phyloP scores from a whole-genome alignment of 371 early-diverging fungal species.

The Catenaria anguillulae region DNA sequence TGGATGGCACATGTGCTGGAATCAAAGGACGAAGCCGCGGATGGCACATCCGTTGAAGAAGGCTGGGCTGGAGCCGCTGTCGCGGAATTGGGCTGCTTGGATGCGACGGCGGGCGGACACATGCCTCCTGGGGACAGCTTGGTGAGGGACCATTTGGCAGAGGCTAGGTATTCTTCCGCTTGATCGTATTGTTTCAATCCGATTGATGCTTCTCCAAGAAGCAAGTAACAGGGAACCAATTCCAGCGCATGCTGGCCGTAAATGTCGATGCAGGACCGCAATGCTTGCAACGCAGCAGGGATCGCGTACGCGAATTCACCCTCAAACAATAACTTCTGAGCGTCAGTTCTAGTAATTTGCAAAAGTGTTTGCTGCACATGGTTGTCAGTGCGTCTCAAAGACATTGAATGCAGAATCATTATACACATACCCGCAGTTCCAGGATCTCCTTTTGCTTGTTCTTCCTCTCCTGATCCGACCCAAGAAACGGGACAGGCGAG shows the following conservation, averaged over 20 bases:
- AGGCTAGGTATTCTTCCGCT: conserved; percentile 12
- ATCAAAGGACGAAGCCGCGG: too few species aligned
- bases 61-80: background rate
- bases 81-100: too few species aligned
- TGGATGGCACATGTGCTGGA: background rate
- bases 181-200: conserved; percentile 11
- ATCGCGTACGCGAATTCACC: conserved; percentile 11
- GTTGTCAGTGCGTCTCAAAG: background rate
- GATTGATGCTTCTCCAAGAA: conserved; percentile 13
- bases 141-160: conserved; percentile 8
- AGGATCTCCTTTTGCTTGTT: background rate
- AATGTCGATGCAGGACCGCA: conserved; percentile 9
- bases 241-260: conserved; percentile 9
- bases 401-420: background rate
- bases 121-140: too few species aligned
- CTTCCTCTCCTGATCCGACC: conserved; percentile 4
- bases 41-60: background rate
- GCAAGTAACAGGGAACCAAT: conserved; percentile 8
- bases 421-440: background rate
- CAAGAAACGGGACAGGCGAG: conserved; percentile 5
- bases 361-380: background rate
- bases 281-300: conserved; percentile 11
- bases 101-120: too few species aligned
- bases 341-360: conserved; percentile 8
- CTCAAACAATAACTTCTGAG: conserved; percentile 10